phyloP scores from a whole-genome alignment of 768 basidiomycete species.

The Coprinellus aureogranulatus region DNA sequence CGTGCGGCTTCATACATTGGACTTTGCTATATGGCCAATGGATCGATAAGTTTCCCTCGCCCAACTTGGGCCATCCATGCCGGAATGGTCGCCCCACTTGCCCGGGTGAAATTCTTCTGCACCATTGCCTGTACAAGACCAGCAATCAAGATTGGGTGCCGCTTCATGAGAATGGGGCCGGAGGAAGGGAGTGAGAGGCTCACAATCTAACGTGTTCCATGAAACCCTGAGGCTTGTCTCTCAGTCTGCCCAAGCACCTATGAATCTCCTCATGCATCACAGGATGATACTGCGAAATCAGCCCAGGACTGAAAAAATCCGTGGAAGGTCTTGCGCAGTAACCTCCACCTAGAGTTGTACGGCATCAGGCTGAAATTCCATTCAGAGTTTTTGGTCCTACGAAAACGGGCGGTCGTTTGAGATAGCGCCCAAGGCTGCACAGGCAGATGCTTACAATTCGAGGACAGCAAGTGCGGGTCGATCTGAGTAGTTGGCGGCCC shows the following conservation, averaged over 20 bases:
- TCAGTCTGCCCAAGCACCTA: background rate
- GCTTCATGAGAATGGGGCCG: background rate
- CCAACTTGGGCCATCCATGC: no score
- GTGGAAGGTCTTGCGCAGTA: slow-evolving; percentile 37
- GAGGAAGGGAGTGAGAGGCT: background rate
- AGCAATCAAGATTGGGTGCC: background rate
- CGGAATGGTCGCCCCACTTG: no score
- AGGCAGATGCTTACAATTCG: background rate
- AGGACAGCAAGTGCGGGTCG: background rate
- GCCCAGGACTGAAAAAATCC: slow-evolving; percentile 12
- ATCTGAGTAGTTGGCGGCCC: slow-evolving; percentile 14
- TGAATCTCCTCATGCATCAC: slow-evolving; percentile 1
- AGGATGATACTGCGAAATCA: slow-evolving; percentile 6
- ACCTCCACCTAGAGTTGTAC: slow-evolving; percentile 38
- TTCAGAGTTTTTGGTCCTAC: background rate
- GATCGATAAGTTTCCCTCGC: no score
- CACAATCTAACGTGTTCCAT: background rate
- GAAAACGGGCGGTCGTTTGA: background rate
- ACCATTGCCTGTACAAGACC: no score
- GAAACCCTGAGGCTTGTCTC: background rate
- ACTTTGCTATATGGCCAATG: no score
- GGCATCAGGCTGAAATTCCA: slow-evolving; percentile 25
- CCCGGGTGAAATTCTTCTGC: no score
- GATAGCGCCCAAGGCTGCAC: no score
- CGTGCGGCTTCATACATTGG: no score